Conservation (phyloP, 225 moss, liverwort and hornwort genomes). For the Asterella californica region DNA sequence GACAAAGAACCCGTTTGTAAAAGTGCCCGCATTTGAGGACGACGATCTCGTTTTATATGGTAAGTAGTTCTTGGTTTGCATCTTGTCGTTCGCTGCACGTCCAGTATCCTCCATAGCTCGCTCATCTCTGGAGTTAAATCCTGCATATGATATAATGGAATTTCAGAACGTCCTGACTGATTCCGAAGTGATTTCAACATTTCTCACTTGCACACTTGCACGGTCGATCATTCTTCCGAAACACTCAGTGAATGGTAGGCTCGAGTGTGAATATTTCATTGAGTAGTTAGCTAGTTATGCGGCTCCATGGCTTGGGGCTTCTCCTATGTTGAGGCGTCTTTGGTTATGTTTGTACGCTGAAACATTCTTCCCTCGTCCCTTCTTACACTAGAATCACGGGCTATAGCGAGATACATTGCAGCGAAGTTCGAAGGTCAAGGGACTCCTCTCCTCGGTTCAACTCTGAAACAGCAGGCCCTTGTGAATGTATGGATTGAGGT, state of each 20-base stretch:
- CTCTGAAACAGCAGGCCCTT: not conserved
- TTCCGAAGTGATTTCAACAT: too few relatives aligned
- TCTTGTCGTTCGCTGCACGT: not conserved
- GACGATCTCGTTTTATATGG: not conserved
- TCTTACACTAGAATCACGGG: constrained; percentile 1
- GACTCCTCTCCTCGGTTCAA: constrained; percentile 9
- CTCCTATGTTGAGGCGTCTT: too few relatives aligned
- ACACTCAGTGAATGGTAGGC: not conserved
- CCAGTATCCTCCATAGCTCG: too few relatives aligned
- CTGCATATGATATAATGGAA: too few relatives aligned
- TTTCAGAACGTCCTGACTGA: not conserved
- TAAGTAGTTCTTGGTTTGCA: not conserved
- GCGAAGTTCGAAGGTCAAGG: constrained; percentile 10
- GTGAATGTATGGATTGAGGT: constrained; percentile 4
- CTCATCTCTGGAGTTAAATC: too few relatives aligned
- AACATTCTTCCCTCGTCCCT: not conserved
- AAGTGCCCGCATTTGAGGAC: not conserved
- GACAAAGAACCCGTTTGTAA: not conserved
- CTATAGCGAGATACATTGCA: not conserved
- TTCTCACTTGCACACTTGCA: too few relatives aligned
- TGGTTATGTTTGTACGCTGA: not conserved
- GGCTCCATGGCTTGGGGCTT: not conserved
- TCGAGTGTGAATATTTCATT: not conserved
- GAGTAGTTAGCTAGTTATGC: not conserved
- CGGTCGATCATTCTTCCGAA: not conserved